These are phyloP conservation scores for Saccharomycopsis hybrid DNA, from an alignment of 1,139 yeast genomes.

Conservation along the genomic window DNA sequence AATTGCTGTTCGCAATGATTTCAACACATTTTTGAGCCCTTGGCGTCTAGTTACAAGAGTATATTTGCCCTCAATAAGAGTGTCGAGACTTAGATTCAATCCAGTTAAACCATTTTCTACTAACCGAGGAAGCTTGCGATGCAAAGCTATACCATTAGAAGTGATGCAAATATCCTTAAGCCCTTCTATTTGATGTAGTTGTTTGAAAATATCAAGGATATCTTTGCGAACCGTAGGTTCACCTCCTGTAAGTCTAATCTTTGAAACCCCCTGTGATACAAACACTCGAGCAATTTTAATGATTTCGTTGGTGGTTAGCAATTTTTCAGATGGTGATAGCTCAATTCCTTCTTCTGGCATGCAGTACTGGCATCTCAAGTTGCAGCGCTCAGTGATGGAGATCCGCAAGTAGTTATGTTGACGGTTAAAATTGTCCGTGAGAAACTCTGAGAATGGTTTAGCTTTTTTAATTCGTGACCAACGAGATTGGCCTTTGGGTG, in stretches of 20 bases:
- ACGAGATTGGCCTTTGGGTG: neutral
- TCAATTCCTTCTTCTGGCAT: conserved; percentile 51
- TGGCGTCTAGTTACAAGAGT: conserved; percentile 41
- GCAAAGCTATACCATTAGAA: conserved; percentile 43
- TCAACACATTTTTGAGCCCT: conserved; percentile 39
- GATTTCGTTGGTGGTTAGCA: conserved; percentile 39
- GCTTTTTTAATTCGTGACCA: conserved; percentile 26
- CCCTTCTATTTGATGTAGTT: conserved; percentile 34
- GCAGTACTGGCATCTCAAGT: conserved; percentile 43
- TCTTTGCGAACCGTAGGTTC: conserved; percentile 48
- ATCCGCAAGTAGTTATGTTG: conserved; percentile 43
- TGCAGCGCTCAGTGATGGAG: conserved; percentile 44
- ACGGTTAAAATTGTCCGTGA: conserved; percentile 38
- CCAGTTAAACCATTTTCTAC: conserved; percentile 38
- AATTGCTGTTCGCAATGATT: conserved; percentile 36
- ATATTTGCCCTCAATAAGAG: conserved; percentile 43
- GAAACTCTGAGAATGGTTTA: conserved; percentile 35
- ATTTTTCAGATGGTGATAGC: conserved; percentile 34
- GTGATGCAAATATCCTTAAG: conserved; percentile 42
- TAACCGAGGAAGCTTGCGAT: conserved; percentile 37
- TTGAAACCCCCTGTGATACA: conserved; percentile 40
- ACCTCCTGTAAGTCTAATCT: conserved; percentile 47
- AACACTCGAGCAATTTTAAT: conserved; percentile 35
- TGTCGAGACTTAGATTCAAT: conserved; percentile 41
- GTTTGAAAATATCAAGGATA: conserved; percentile 35